Evolutionary conservation across 495 filamentous ascomycete species (phyloP).

Genomic region (Chaetomium cochliodes): DNA sequence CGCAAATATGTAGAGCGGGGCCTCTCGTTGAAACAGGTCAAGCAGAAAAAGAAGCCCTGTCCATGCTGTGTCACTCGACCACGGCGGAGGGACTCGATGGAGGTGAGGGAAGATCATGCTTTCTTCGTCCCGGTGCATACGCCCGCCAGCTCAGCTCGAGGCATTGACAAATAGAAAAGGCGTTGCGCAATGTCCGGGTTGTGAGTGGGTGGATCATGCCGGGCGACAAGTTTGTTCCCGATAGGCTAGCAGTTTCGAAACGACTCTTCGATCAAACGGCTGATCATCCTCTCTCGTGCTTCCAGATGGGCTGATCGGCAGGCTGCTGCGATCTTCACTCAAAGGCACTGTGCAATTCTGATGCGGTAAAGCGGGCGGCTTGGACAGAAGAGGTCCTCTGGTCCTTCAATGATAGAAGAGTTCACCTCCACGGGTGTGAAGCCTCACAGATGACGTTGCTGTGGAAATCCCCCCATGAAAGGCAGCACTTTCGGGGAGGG

Average conservation of each 20-base stretch:
- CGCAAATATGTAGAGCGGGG: no score
- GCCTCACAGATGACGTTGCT: neutral
- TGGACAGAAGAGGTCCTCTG: neutral
- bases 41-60: no score
- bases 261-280: neutral
- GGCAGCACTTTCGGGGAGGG: neutral
- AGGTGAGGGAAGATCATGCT: neutral
- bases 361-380: no score
- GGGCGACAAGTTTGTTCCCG: neutral
- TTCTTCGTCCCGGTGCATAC: neutral
- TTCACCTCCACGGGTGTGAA: neutral
- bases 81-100: neutral
- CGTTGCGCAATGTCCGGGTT: neutral
- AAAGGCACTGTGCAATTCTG: neutral
- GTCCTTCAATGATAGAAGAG: neutral
- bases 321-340: neutral
- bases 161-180: constrained; percentile 2
- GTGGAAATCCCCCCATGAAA: neutral
- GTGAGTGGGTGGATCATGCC: neutral
- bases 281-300: neutral
- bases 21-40: no score
- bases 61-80: no score
- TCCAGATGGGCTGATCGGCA: neutral
- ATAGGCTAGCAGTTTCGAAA: constrained; percentile 6
- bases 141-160: neutral